These are phyloP conservation scores for Pseudopediastrum boryanum DNA, from an alignment of 139 green algal species.

Conservation along the genomic window DNA sequence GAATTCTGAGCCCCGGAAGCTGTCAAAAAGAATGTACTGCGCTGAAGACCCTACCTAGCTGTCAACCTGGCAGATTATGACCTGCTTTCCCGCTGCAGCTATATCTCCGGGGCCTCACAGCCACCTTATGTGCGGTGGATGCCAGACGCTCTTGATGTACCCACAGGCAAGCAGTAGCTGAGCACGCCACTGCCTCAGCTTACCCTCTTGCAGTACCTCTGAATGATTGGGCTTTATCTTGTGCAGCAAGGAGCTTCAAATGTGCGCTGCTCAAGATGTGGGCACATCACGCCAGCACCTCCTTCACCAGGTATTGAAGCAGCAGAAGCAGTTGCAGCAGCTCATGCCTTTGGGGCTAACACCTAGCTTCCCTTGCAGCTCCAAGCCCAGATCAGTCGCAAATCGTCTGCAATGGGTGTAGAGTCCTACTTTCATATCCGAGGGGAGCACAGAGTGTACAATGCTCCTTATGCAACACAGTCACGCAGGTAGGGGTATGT, in stretches of 20 bases:
- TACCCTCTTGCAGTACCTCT: background rate
- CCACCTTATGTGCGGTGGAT: constrained; percentile 85
- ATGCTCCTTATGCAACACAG: constrained; percentile 86
- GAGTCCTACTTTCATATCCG: constrained; percentile 89
- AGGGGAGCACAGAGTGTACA: constrained; percentile 90
- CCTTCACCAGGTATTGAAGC: constrained; percentile 46
- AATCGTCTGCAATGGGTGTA: constrained; percentile 90
- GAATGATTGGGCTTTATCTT: constrained; percentile 4
- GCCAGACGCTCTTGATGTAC: constrained; percentile 83
- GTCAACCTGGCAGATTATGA: no score
- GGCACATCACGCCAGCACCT: constrained; percentile 78
- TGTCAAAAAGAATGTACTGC: background rate
- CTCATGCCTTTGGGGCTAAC: background rate
- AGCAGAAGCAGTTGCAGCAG: background rate
- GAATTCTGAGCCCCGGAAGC: no score
- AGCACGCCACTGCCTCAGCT: background rate
- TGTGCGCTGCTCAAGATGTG: constrained; percentile 88
- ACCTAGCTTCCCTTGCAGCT: constrained; percentile 8
- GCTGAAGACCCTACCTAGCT: background rate
- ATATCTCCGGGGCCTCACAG: constrained; percentile 45
- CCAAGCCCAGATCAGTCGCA: constrained; percentile 79
- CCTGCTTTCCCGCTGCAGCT: background rate
- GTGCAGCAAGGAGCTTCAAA: constrained; percentile 82
- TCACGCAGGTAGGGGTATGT: constrained; percentile 82
- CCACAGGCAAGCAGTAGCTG: constrained; percentile 53